Percentiles rank a stretch among this genome's conserved stretches.
Conservation (phyloP, 2,329 filamentous ascomycete genomes). For the Trichoderma guizhouense region DNA sequence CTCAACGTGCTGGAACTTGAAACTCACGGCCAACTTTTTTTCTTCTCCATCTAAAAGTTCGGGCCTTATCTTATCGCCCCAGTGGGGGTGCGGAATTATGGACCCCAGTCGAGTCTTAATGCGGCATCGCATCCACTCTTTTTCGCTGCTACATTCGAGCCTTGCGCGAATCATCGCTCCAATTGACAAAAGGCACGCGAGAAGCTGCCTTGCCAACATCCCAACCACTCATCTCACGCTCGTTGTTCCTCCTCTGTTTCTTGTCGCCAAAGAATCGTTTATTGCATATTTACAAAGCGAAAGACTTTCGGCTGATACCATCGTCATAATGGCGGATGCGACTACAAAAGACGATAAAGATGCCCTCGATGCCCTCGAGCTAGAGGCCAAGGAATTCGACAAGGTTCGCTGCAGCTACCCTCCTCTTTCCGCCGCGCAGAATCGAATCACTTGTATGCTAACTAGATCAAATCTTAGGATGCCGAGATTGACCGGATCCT, state of each 20-base stretch:
- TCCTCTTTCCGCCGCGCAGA: background rate
- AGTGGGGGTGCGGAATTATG: slow-evolving; percentile 26
- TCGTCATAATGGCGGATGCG: slow-evolving; percentile 36
- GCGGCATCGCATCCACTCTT: slow-evolving; percentile 18
- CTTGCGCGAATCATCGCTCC: slow-evolving; percentile 9
- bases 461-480: slow-evolving; percentile 56
- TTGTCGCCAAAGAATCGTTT: background rate
- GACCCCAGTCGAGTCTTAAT: background rate
- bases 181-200: slow-evolving; percentile 9
- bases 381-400: slow-evolving; percentile 84
- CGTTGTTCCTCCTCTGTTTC: background rate
- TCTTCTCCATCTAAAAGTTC: slow-evolving; percentile 15
- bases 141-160: background rate
- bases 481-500: slow-evolving; percentile 93
- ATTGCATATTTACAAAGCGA: background rate
- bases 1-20: background rate
- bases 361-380: slow-evolving; percentile 75
- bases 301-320: background rate
- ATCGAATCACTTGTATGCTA: background rate
- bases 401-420: slow-evolving; percentile 55
- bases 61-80: slow-evolving; percentile 38
- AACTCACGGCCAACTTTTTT: slow-evolving; percentile 34
- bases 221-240: background rate
- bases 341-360: slow-evolving; percentile 60
- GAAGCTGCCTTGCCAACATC: background rate